Percentiles rank a stretch among this genome's conserved stretches.
These are phyloP conservation scores for Amyloporia xantha DNA, from an alignment of 768 basidiomycete genomes.

Conservation along the genomic window DNA sequence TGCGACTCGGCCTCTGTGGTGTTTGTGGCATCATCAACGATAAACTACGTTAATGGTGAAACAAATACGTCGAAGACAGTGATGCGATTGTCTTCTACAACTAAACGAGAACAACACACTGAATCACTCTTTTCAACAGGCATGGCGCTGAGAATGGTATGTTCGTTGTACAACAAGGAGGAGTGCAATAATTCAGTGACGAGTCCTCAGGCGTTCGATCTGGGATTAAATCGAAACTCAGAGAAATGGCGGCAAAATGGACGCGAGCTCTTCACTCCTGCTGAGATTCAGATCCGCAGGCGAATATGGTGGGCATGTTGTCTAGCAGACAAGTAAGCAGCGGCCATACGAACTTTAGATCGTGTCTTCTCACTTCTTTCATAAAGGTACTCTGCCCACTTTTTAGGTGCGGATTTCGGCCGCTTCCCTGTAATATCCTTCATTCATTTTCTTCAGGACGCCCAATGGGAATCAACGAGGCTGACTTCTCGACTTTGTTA, in stretches of 20 bases:
- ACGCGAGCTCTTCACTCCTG: conserved; percentile 50
- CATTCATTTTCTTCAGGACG: conserved; percentile 38
- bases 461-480: conserved; percentile 60
- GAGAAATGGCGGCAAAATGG: conserved; percentile 60
- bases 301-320: conserved; percentile 83
- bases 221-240: conserved; percentile 75
- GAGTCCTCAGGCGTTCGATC: conserved; percentile 62
- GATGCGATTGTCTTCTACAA: too few relatives aligned
- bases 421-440: not conserved
- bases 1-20: too few relatives aligned
- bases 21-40: too few relatives aligned
- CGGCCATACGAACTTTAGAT: not conserved
- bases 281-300: conserved; percentile 62
- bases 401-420: conserved; percentile 45
- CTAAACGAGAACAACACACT: too few relatives aligned
- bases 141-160: conserved; percentile 72
- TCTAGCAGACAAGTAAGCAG: conserved; percentile 56
- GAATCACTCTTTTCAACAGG: conserved; percentile 12
- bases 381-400: conserved; percentile 60
- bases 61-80: too few relatives aligned
- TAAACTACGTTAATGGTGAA: too few relatives aligned
- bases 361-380: not conserved
- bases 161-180: too few relatives aligned
- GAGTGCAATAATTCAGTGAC: too few relatives aligned
- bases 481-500: conserved; percentile 62